Percentiles rank a stretch among this genome's conserved stretches.
Conservation (phyloP, 75 land plant species). For the Pinus taeda region DNA sequence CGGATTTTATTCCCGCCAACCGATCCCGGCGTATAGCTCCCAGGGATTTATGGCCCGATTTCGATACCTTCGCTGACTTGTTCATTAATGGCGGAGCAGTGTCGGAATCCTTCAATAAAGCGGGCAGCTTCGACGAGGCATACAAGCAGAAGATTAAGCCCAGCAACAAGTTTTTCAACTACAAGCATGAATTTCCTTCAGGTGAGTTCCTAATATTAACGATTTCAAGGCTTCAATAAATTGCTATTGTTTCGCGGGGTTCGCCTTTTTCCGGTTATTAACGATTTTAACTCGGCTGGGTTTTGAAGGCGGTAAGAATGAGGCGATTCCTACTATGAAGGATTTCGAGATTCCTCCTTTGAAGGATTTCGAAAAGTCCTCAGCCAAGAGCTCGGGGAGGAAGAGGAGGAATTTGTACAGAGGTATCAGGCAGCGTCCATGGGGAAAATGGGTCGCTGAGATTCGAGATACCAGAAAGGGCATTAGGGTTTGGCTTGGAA, state of each 20-base stretch:
- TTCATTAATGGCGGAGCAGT: too few species aligned
- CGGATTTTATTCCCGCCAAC: too few species aligned
- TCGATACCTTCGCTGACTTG: too few species aligned
- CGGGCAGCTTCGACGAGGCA: too few species aligned
- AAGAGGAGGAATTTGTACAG: conserved; percentile 6
- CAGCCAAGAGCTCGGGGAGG: background rate
- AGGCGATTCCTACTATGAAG: too few species aligned
- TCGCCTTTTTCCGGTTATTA: background rate
- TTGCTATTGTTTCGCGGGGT: background rate
- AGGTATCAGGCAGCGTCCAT: background rate
- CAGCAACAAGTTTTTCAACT: too few species aligned
- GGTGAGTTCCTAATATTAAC: background rate
- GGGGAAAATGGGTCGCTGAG: conserved; percentile 4
- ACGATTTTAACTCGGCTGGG: background rate
- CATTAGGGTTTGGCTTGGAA: conserved; percentile 5
- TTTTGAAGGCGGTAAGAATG: background rate
- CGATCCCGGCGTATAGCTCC: too few species aligned
- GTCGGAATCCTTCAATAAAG: too few species aligned
- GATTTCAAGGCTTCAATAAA: background rate
- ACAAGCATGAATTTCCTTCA: background rate
- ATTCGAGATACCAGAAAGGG: conserved; percentile 3
- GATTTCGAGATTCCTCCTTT: background rate
- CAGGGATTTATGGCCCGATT: too few species aligned
- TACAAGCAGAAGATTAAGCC: too few species aligned
- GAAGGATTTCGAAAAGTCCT: background rate